Evolutionary conservation across 1,284 basidiomycete species (phyloP).

Genomic region (Ceratobasidium sp.): DNA sequence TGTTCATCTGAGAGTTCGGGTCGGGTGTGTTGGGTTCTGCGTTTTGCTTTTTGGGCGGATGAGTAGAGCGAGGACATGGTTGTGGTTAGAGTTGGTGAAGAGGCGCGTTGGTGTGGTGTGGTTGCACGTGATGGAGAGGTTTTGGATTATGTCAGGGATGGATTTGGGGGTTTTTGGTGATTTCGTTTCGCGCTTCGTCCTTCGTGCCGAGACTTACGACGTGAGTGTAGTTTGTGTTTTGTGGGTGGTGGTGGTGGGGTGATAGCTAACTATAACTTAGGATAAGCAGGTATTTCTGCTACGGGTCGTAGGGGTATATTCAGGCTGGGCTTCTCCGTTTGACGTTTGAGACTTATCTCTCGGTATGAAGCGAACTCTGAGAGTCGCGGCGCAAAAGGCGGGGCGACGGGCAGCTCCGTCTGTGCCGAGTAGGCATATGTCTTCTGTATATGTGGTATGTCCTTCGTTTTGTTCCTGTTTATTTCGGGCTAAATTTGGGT

Average conservation of each 20-base stretch:
- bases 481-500: slow-evolving; percentile 5
- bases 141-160: slow-evolving; percentile 19
- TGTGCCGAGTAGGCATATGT: not conserved
- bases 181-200: too few species aligned
- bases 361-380: slow-evolving; percentile 33
- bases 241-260: not conserved
- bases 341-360: slow-evolving; percentile 8
- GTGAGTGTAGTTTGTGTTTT: slow-evolving; percentile 6
- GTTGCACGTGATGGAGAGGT: slow-evolving; percentile 2
- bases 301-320: not conserved
- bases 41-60: slow-evolving; percentile 51
- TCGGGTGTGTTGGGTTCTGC: slow-evolving; percentile 54
- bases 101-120: slow-evolving; percentile 30
- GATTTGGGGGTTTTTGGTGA: not conserved
- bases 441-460: slow-evolving; percentile 38
- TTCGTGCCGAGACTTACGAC: slow-evolving; percentile 6
- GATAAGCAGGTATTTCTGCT: not conserved
- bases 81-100: slow-evolving; percentile 3
- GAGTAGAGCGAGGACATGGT: slow-evolving; percentile 47
- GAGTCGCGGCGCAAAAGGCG: slow-evolving; percentile 1
- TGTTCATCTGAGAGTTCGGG: slow-evolving; percentile 94
- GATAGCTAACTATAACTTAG: too few species aligned
- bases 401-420: not conserved
- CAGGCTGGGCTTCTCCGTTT: not conserved
- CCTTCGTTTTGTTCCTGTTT: not conserved